Conservation (phyloP, 1,284 basidiomycete species). For the Pseudozyma sp. region DNA sequence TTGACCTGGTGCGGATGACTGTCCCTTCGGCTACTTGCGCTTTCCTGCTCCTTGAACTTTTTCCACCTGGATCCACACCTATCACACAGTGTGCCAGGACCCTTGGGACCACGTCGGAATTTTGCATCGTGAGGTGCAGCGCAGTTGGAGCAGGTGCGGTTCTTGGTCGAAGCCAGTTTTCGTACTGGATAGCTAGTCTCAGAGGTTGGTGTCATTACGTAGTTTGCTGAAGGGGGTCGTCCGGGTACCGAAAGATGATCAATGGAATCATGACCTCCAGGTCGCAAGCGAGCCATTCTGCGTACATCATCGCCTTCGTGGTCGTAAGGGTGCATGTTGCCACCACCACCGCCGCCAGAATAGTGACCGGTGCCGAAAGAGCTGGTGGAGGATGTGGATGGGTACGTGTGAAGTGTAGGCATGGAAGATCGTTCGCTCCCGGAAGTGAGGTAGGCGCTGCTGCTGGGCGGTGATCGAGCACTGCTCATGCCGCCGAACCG, state of each 20-base stretch:
- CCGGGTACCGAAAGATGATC: conserved; percentile 1
- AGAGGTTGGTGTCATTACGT: conserved; percentile 19
- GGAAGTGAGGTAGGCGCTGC: conserved; percentile 28
- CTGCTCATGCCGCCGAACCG: conserved; percentile 12
- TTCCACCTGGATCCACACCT: conserved; percentile 52
- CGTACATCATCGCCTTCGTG: conserved; percentile 38
- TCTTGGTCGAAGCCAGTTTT: conserved; percentile 56
- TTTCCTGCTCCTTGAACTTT: conserved; percentile 48
- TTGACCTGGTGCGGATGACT: background rate
- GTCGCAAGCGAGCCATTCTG: conserved; percentile 23
- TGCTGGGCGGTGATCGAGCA: conserved; percentile 21
- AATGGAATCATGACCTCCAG: conserved; percentile 1
- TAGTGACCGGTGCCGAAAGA: conserved; percentile 19
- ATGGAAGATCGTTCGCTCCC: conserved; percentile 37
- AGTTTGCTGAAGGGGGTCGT: background rate
- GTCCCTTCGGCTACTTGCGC: conserved; percentile 15
- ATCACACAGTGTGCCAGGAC: conserved; percentile 54
- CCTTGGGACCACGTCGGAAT: conserved; percentile 47
- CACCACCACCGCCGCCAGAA: background rate
- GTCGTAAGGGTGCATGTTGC: conserved; percentile 21
- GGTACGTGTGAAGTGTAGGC: conserved; percentile 22
- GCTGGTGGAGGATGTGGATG: conserved; percentile 23
- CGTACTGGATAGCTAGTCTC: conserved; percentile 32
- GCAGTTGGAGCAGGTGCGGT: conserved; percentile 48
- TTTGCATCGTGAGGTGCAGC: conserved; percentile 54